Evolutionary conservation across 163 green algal genomes (phyloP).

Genomic region (Trebouxiophyceae sp.): DNA sequence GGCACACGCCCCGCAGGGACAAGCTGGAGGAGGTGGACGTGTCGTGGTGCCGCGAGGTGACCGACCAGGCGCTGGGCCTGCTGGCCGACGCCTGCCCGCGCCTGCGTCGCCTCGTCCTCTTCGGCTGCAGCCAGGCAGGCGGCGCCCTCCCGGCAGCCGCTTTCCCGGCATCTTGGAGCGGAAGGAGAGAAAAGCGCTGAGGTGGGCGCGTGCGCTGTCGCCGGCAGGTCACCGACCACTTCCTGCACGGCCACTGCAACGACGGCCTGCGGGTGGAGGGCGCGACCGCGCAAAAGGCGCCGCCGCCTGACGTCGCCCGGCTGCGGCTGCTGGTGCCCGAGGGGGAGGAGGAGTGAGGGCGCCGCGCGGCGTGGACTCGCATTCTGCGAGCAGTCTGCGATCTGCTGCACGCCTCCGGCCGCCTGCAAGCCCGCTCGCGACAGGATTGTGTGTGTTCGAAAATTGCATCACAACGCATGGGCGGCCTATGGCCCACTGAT

Average conservation of each 20-base stretch:
- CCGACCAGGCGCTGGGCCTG: constrained; percentile 28
- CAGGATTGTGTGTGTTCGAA: too few species aligned
- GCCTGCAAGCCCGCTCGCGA: too few species aligned
- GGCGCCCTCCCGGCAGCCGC: neutral
- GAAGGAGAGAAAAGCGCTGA: neutral
- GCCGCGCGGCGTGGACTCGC: too few species aligned
- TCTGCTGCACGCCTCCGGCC: too few species aligned
- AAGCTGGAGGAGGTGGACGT: constrained; percentile 40
- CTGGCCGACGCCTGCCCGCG: constrained; percentile 40
- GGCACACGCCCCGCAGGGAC: too few species aligned
- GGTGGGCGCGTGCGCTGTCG: neutral
- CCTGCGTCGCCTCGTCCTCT: constrained; percentile 36
- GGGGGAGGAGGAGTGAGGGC: too few species aligned
- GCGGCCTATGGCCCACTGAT: too few species aligned
- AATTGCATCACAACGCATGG: too few species aligned
- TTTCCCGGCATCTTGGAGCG: neutral
- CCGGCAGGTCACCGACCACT: neutral
- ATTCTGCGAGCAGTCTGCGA: too few species aligned
- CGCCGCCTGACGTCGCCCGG: neutral
- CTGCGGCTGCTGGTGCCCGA: neutral
- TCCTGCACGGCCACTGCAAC: constrained; percentile 43
- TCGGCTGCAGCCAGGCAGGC: constrained; percentile 43
- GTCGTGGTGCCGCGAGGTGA: constrained; percentile 40
- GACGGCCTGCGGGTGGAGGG: constrained; percentile 19
- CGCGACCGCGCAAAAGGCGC: neutral